Base-by-base conservation (phyloP, 139 green algal species). In the Micractinium sp. region DNA sequence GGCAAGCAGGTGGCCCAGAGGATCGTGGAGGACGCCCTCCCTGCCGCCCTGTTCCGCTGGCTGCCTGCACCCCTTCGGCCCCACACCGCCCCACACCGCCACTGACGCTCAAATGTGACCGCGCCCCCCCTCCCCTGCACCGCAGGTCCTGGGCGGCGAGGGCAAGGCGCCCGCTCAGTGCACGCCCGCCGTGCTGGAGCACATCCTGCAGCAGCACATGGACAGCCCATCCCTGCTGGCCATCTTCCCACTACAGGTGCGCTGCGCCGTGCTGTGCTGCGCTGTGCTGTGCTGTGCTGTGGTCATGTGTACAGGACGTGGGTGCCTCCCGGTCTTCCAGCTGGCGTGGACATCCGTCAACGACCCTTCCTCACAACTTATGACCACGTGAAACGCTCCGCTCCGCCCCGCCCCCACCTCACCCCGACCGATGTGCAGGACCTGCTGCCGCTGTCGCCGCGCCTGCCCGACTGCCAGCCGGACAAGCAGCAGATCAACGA, bases 201-300 rank as follows among this genome's bases (percentile, higher is more conserved):
- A 92, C 1, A 94, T 99, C 61, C 78, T 98, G 53, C 92, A 96
- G 86, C 97, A 99, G 92, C 97, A 99, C 93, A 84, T 97, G 53
- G 91, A 95, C 67, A 95, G 92, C 77, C 94, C 95, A 5, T 93
- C 93, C 60, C 92, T 96, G 82, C 96, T 96, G 91, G 92, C 94
- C 74, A 96, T 99, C 56, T 97, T 99, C 89, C 95, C 97, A 0
- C 47, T 99, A 15, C 97, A 99, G 93, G 96, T 95, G 76, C 15
- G 96, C 88, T 9, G 9, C 9, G 47, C 47, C 9, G 47, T 56
- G 47, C 47, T 56, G 47, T 56, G 47, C 47, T 56, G 47, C 47
- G 47, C 47, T 73, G 63, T 73, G 63, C 63, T 73, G 63, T 73
- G 63, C 22, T 29, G 63, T 73, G 63, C 63, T 73, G 63, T 73